Evolutionary conservation across 2,329 filamentous ascomycete genomes (phyloP), one percentile per base, ranked within the genome.

Genomic region (Trichothecium sympodiale): DNA sequence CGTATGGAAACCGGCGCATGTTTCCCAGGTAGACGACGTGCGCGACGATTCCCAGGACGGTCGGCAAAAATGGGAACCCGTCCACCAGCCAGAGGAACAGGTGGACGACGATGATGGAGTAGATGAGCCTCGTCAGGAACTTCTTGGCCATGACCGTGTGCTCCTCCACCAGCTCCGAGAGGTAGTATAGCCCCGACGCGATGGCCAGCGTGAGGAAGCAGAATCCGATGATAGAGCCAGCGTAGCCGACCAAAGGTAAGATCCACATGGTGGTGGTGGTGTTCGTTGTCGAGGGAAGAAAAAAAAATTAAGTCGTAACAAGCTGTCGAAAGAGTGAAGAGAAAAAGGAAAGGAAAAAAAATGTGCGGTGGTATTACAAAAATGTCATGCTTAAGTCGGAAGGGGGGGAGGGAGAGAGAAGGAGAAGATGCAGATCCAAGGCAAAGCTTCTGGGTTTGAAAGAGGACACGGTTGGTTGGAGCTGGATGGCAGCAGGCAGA

Each of bases 91-190:
- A 79, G 8, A 96, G 77, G 4, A 89, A 61, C 8, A 77, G 41
- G 56, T 95, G 89, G 6, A 87, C 55, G 20, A 51, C 71, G 41
- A 95, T 80, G 44, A 94, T 77, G 42, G 63, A 65, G 63, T 94
- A 94, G 50, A 96, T 95, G 38, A 96, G 68, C 29, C 77, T 79
- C 25, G 74, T 82, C 35, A 98, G 69, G n/a, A 95, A 66, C 38
- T 81, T 84, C 56, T 94, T 94, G 10, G 88, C 83, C 43, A 94
- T 62, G 9, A 96, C 89, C 4, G 89, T 95, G 55, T 98, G 89
- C 59, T 98, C 91, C 62, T 98, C 91, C 41, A 98, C 91, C 12
- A 96, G 78, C 59, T 98, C 91, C 17, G 89, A 95, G 36, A 98
- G 80, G 59, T 98, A 98, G 65, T 98, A 98, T 17, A 98, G 77